These are phyloP conservation scores for Sodiomyces alkalinus DNA, from an alignment of 2,329 filamentous ascomycete genomes.

Conservation along the genomic window DNA sequence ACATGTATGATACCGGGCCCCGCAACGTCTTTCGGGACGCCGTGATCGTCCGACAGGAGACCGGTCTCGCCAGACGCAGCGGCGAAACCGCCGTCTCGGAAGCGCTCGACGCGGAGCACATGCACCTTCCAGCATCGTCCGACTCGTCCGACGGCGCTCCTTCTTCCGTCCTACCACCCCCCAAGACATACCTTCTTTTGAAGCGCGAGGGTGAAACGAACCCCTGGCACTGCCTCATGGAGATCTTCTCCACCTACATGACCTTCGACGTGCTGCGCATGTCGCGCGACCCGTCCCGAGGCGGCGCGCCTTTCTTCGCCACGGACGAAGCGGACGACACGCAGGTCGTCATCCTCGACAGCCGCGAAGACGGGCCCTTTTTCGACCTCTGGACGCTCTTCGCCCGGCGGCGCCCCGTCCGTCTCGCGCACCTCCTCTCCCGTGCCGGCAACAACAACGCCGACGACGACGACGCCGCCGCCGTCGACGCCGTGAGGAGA, in stretches of 20 bases:
- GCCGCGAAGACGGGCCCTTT: constrained; percentile 17
- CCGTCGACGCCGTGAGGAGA: no score
- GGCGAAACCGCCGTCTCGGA: no score
- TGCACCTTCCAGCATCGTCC: no score
- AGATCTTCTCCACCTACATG: constrained; percentile 17
- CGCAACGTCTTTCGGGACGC: constrained; percentile 9
- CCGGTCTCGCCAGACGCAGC: no score
- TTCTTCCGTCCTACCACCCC: not conserved
- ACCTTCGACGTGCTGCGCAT: constrained; percentile 18
- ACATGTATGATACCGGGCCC: constrained; percentile 18
- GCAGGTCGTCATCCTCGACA: constrained; percentile 20
- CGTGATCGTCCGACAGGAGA: constrained; percentile 5
- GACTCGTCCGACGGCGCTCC: not conserved
- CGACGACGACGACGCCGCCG: constrained; percentile 1
- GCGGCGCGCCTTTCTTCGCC: constrained; percentile 9
- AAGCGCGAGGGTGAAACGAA: constrained; percentile 19
- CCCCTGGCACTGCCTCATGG: constrained; percentile 19
- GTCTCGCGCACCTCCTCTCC: constrained; percentile 14
- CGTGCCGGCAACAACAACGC: no score
- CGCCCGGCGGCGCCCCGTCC: constrained; percentile 14
- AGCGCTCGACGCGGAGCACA: not conserved
- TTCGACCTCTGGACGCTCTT: constrained; percentile 22
- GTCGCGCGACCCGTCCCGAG: constrained; percentile 4
- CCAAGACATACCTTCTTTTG: constrained; percentile 13
- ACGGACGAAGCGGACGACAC: constrained; percentile 10